Evolutionary conservation across 495 filamentous ascomycete genomes (phyloP), one percentile per base, ranked within the genome.

Genomic region (Apiosordaria backusii): DNA sequence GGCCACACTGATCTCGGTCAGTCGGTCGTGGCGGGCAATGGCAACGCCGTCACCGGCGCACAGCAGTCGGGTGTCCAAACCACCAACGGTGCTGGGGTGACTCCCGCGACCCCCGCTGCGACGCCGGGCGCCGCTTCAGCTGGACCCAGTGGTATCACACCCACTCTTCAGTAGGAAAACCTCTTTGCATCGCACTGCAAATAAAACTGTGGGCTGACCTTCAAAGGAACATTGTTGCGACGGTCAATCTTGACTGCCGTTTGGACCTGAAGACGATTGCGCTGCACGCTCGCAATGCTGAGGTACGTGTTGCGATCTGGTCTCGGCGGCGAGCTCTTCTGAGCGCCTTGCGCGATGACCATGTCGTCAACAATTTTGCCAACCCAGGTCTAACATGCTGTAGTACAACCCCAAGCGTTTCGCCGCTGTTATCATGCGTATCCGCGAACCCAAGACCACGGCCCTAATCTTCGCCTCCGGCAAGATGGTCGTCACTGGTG

Each of bases 401-500:
- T 64, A 76, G 75, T 76, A 72, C 71, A 71, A 73, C 62, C 75
- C 76, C 40, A 87, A 98, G 95, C 95, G 95, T 91, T 99, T 99
- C 76, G 95, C 95, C 63, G 95, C 95, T 76, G 95, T 99, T 65
- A 98, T 99, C 82, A 99, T 99, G 96, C 92, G 95, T 81, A 99
- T 99, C 74, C 96, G 95, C 72, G 95, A 99, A 70, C 95, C 95
- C 24, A 99, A 99, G 84, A 99, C 95, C 2, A 99, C 95, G 10
- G 95, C 95, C 1, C 81, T 99, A 52, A 97, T 99, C 84, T 99
- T 99, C 75, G 95, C 95, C 19, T 94, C 90, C 0, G 95, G 95
- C 81, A 99, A 99, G 88, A 99, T 99, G 95, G 95, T 99, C 54
- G 95, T 99, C 35, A 99, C 95, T 40, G 95, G 95, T 80, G 95